Base-by-base conservation (phyloP, 208 protist genomes). In the Trypanosoma mega region DNA sequence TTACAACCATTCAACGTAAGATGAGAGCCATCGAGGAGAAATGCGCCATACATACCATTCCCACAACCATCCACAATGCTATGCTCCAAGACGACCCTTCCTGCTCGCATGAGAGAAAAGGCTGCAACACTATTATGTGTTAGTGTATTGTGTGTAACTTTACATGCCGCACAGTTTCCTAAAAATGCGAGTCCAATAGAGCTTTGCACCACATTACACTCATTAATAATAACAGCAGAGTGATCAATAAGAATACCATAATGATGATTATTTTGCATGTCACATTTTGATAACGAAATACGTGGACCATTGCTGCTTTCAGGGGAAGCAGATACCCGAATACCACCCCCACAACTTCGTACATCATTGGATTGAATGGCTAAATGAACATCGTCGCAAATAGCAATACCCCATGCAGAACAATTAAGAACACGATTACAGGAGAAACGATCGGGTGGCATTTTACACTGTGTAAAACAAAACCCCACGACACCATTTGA, bases 401-500 rank as follows among this genome's bases (percentile, higher is more conserved):
- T 33, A 29, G 47, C 29, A 24, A 76, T 34, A 26, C 64, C 74
- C 74, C 74, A 80, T 14, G 63, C 68, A 14, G 31, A 43, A 43
- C 74, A 80, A 21, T 51, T 65, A 7, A 55, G 23, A 29, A 80
- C 51, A 43, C 74, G 74, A 27, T 80, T 80, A 26, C 55, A 58
- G 37, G 21, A 67, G 48, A 80, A 76, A 39, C 55, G 33, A 3
- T 68, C 49, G 18, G 37, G 41, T 7, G 68, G 63, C 36, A 80
- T 33, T 6, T 41, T 33, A 21, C 61, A 73, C 16, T 65, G 29
- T 2, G 36, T 11, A 62, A 80, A 76, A n/a, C 50, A 39, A 59
- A 80, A 76, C 30, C 74, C 74, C 14, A 53, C 62, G 23, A 74
- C 45, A 41, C 74, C 74, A 39, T 76, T 80, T 33, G 54, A 80